Base-by-base conservation (phyloP, 345 rosid genomes). In the Populus davidiana region DNA sequence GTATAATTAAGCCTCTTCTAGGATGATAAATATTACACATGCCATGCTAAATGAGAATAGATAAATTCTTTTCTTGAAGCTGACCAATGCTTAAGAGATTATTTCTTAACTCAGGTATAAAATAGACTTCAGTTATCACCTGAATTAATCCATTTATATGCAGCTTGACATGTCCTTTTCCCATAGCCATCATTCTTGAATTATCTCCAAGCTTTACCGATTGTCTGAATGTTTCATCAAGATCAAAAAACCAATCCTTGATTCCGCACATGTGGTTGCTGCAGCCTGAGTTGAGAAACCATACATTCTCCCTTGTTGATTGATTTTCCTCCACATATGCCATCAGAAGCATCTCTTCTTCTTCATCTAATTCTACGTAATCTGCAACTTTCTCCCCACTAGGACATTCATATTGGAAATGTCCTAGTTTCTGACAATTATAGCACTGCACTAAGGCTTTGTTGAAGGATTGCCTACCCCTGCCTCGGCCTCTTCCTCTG, bases 31-130 rank as follows among this genome's bases (percentile, higher is more conserved):
- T 44, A 23, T 54, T 59, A 73, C 76, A 73, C 62, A 6, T 52
- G 61, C 56, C 69, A 61, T 73, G 56, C 62, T 73, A 23, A 14
- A 73, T 73, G 54, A 62, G n/a, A 61, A 73, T 73, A 39, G 54
- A 56, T 61, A 62, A 68, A 23, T n/a, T 49, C 56, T 47, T 72
- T 72, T 72, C 66, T 72, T 72, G 70, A 13, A 67, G 18, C 35
- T 67, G 70, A 4, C 70, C 43, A 3, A 67, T 18, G 35, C 70
- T 67, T 6, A 67, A 13, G 13, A 67, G 21, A 23, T 33, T 67
- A 18, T 67, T 67, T 18, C 17, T 67, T 8, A 67, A 67, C 2
- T 67, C 21, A 31, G 70, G 41, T 67, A 67, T 67, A 5, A 31
- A 67, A 18, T 9, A 67, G 4, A 67, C 70, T 17, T 67, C 43